These are phyloP conservation scores for Geotrichum siamense DNA, from an alignment of 1,139 yeast genomes.

Conservation along the genomic window DNA sequence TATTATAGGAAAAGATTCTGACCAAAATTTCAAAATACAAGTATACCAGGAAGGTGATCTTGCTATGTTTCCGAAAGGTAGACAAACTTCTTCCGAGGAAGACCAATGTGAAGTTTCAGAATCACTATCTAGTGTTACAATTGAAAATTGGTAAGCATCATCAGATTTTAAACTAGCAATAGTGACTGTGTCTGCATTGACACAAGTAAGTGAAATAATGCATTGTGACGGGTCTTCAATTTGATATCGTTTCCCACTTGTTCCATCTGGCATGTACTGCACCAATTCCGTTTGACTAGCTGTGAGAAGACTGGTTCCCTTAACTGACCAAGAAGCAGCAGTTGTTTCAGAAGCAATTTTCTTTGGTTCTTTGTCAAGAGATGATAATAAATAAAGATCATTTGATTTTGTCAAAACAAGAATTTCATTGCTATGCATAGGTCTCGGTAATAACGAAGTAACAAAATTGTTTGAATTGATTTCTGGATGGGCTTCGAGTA, in stretches of 20 bases:
- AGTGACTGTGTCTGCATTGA: conserved; percentile 17
- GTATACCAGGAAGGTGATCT: conserved; percentile 48
- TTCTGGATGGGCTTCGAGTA: background rate
- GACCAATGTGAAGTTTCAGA: conserved; percentile 19
- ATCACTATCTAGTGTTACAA: conserved; percentile 15
- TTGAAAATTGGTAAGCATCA: conserved; percentile 3
- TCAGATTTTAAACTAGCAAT: conserved; percentile 15
- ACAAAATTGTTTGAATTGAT: conserved; percentile 7
- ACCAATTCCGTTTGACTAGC: conserved; percentile 28
- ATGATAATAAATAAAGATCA: conserved; percentile 18
- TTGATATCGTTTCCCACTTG: conserved; percentile 22
- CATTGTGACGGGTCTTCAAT: conserved; percentile 20
- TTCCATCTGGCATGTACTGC: conserved; percentile 28
- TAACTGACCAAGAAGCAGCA: conserved; percentile 33
- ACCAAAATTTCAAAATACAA: conserved; percentile 31
- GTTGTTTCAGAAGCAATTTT: conserved; percentile 18
- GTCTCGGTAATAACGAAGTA: conserved; percentile 21
- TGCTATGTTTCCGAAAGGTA: conserved; percentile 50
- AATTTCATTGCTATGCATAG: conserved; percentile 22
- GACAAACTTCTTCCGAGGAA: conserved; percentile 46
- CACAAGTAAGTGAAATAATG: conserved; percentile 21
- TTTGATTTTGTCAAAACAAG: conserved; percentile 25
- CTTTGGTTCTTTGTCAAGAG: conserved; percentile 10
- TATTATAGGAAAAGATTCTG: conserved; percentile 31
- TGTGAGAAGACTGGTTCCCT: conserved; percentile 32